These are phyloP conservation scores for Meira miltonrushii DNA, from an alignment of 1,284 basidiomycete species.

Conservation along the genomic window DNA sequence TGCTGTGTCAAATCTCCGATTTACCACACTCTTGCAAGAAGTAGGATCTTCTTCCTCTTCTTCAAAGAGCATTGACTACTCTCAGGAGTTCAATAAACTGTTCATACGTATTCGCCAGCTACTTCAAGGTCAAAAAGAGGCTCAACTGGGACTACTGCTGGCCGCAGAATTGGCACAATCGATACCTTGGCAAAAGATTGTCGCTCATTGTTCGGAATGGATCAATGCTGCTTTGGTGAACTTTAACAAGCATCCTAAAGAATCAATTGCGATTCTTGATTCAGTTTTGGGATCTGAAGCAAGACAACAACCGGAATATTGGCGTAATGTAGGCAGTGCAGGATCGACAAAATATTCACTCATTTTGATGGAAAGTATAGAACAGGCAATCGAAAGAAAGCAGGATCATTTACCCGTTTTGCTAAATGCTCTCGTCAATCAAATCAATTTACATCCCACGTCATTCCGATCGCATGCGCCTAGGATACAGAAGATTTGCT, in stretches of 20 bases:
- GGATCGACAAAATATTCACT: not conserved
- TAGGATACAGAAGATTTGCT: slow-evolving; percentile 2
- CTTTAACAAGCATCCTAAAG: not conserved
- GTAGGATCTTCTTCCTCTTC: too few species aligned
- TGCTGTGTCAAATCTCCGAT: too few species aligned
- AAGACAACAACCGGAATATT: not conserved
- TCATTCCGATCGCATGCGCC: not conserved
- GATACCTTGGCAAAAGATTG: not conserved
- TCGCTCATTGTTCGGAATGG: not conserved
- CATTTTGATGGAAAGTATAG: not conserved
- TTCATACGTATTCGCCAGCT: not conserved
- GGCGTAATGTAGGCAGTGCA: slow-evolving; percentile 2
- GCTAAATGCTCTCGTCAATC: not conserved
- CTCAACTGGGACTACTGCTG: not conserved
- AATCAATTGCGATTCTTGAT: not conserved
- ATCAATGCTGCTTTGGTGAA: not conserved
- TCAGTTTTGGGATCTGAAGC: not conserved
- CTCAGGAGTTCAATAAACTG: not conserved
- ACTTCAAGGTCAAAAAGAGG: not conserved
- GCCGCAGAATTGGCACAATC: not conserved
- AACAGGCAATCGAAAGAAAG: not conserved
- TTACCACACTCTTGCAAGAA: too few species aligned
- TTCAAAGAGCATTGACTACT: not conserved
- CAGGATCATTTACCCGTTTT: not conserved
- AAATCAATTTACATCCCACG: slow-evolving; percentile 1